A percentile compares a stretch with the other conserved stretches of the same genome.
phyloP scores from a whole-genome alignment of 805 yeast genomes.

The Allodekkera sacchari region DNA sequence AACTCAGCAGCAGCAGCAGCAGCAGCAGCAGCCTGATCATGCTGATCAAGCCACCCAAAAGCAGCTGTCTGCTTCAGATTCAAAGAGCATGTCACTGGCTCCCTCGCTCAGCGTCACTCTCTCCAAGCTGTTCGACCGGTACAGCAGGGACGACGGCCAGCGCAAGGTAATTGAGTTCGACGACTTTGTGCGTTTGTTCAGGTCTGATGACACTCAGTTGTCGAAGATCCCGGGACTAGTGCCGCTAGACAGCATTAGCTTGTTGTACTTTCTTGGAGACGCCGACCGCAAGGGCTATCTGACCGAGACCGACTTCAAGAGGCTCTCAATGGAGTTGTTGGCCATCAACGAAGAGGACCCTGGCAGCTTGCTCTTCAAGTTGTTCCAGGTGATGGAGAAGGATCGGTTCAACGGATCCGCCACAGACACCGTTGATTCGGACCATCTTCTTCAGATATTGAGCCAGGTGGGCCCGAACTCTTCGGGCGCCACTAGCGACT shows the following conservation, averaged over 20 bases:
- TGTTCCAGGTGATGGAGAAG: slow-evolving; percentile 40
- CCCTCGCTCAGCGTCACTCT: too few species aligned
- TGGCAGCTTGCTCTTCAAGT: slow-evolving; percentile 45
- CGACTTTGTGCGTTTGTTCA: slow-evolving; percentile 3
- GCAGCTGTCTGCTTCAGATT: too few species aligned
- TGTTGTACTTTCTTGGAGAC: slow-evolving; percentile 79
- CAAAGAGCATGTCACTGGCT: too few species aligned
- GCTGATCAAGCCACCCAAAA: too few species aligned
- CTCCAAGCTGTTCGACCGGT: background rate
- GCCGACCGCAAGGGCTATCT: slow-evolving; percentile 54
- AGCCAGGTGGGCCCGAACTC: too few species aligned
- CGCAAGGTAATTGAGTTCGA: slow-evolving; percentile 2
- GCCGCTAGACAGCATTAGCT: slow-evolving; percentile 51
- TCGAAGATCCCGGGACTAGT: slow-evolving; percentile 26
- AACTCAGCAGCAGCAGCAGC: too few species aligned
- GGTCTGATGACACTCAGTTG: slow-evolving; percentile 1
- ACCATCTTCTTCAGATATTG: slow-evolving; percentile 16
- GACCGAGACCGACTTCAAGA: slow-evolving; percentile 54
- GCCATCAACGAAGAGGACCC: slow-evolving; percentile 39
- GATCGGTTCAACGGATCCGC: slow-evolving; percentile 11
- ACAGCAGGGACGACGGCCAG: background rate
- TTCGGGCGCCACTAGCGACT: too few species aligned
- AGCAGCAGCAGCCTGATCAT: too few species aligned
- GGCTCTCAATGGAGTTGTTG: slow-evolving; percentile 47
- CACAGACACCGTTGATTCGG: slow-evolving; percentile 9